A percentile compares a stretch with the other conserved stretches of the same genome.
These are phyloP conservation scores for Candida qinlingensis DNA, from an alignment of 805 yeast genomes.

Conservation along the genomic window DNA sequence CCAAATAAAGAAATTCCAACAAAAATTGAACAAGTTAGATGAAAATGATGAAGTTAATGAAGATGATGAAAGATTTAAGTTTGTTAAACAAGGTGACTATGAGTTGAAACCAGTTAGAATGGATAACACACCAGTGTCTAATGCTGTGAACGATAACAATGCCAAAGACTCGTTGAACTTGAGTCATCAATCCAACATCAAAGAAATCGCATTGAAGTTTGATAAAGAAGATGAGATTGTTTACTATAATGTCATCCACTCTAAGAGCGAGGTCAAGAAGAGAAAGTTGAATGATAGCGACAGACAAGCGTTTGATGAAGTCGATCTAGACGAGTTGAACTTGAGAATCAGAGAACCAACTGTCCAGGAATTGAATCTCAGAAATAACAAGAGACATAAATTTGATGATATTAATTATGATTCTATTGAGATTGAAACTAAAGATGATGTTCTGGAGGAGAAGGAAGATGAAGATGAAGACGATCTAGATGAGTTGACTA, in stretches of 20 bases:
- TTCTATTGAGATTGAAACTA: conserved; percentile 31
- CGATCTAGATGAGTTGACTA: conserved; percentile 16
- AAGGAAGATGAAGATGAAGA: conserved; percentile 27
- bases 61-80: conserved; percentile 39
- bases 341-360: conserved; percentile 67
- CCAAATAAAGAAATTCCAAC: conserved; percentile 30
- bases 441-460: conserved; percentile 20
- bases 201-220: conserved; percentile 65
- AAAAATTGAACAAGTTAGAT: conserved; percentile 42
- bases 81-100: conserved; percentile 68
- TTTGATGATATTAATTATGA: conserved; percentile 80
- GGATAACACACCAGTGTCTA: conserved; percentile 11
- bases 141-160: conserved; percentile 15
- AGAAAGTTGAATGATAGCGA: conserved; percentile 58
- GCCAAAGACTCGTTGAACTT: conserved; percentile 14
- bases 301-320: conserved; percentile 48
- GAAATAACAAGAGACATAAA: conserved; percentile 64
- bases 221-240: conserved; percentile 51
- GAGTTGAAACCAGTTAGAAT: conserved; percentile 46
- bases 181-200: conserved; percentile 19
- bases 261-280: conserved; percentile 77
- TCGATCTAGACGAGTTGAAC: conserved; percentile 57
- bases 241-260: conserved; percentile 70
- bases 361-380: conserved; percentile 56
- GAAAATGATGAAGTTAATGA: conserved; percentile 39